Conservation (phyloP, 2,329 filamentous ascomycete genomes). For the Colletotrichum phormii region DNA sequence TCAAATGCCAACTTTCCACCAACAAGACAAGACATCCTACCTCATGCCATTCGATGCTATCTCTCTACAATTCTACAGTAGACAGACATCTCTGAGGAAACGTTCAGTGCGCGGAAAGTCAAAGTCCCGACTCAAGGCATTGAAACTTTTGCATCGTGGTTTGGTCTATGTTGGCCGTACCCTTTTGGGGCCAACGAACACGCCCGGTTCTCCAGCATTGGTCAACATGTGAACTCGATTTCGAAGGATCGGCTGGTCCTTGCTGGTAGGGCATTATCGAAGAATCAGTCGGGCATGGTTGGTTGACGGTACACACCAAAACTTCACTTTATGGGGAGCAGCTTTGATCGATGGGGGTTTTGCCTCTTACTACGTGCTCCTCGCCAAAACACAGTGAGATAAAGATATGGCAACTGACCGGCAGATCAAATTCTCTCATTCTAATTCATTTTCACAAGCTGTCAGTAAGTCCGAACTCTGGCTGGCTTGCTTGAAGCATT, state of each 20-base stretch:
- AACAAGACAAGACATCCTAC: background rate
- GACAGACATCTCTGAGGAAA: background rate
- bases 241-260: background rate
- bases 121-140: constrained; percentile 32
- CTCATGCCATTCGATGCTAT: background rate
- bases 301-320: background rate
- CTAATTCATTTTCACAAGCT: background rate
- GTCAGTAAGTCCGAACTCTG: background rate
- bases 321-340: background rate
- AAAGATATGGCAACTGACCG: background rate
- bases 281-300: background rate
- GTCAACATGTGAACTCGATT: constrained; percentile 5
- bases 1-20: constrained; percentile 2
- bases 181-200: background rate
- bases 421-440: background rate
- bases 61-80: background rate
- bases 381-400: background rate
- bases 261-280: background rate
- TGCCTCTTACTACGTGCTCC: background rate
- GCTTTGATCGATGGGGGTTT: background rate
- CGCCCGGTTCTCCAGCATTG: constrained; percentile 3
- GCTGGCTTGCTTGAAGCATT: background rate
- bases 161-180: constrained; percentile 3
- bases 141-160: constrained; percentile 22
- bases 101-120: constrained; percentile 34